Evolutionary conservation across 2,329 filamentous ascomycete genomes (phyloP).

Genomic region (Epicoccum nigrum): DNA sequence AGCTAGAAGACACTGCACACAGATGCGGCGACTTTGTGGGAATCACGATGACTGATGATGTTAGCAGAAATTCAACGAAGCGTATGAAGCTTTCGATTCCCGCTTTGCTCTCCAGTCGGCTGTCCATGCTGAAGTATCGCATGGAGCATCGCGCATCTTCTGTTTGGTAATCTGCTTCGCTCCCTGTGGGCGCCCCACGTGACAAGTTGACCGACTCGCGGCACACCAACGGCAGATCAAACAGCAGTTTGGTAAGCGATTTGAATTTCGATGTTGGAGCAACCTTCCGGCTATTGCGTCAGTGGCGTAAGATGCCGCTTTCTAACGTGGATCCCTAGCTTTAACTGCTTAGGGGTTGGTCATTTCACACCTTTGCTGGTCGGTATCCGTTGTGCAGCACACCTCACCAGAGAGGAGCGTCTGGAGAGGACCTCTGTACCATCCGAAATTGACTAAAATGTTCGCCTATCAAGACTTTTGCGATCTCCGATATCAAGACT

Average conservation of each 20-base stretch:
- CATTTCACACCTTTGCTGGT: neutral
- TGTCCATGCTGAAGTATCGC: neutral
- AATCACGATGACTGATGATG: neutral
- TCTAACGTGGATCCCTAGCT: conserved; percentile 1
- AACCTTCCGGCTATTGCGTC: conserved; percentile 17
- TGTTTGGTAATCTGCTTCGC: neutral
- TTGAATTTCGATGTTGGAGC: conserved; percentile 14
- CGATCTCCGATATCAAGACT: too few species aligned
- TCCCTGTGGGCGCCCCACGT: neutral
- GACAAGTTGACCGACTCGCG: neutral
- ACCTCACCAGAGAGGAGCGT: neutral
- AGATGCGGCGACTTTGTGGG: neutral
- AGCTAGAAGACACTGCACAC: neutral
- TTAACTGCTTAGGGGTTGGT: conserved; percentile 3
- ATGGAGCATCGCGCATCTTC: neutral
- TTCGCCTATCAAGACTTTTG: neutral
- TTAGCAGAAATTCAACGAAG: neutral
- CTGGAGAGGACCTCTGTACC: too few species aligned
- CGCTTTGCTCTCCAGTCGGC: neutral
- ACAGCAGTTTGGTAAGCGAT: neutral
- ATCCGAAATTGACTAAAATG: too few species aligned
- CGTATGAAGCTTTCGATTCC: neutral
- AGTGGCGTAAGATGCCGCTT: conserved; percentile 8
- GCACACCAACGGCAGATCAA: neutral
- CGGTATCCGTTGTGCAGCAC: neutral